Evolutionary conservation across 2,329 filamentous ascomycete genomes (phyloP), one percentile per base, ranked within the genome.

Genomic region (Apiospora aurea): DNA sequence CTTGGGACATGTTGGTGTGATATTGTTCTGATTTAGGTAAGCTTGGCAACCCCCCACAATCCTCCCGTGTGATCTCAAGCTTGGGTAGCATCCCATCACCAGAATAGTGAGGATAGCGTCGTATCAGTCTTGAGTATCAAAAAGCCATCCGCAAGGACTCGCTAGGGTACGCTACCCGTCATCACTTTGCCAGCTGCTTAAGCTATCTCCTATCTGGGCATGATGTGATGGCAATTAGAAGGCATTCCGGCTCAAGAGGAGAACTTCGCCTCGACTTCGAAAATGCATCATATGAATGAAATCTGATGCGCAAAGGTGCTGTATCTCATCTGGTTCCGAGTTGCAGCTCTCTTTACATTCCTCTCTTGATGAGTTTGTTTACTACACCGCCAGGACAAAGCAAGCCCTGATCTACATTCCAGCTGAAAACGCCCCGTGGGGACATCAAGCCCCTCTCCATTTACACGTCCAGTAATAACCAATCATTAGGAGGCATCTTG

Each of bases 351-450:
- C n/a, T 14, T 3, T 29, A 5, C 2, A 53, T 53, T 53, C 49
- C 49, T 26, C 14, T 26, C 11, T 8, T 11, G 2, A 16, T 4
- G 29, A 38, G 29, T 57, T 49, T n/a, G 7, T 18, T 49, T n/a
- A 10, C 21, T 61, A 61, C 29, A 61, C 53, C 53, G 53, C 53
- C 34, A 34, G 13, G 18, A 64, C 29, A 21, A 64, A 64, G 34
- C 18, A 21, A 64, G n/a, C 41, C 13, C 18, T 11, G 57, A 41
- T 64, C 57, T n/a, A 10, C 57, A 64, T 41, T 41, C 57, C 29
- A 64, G 57, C 53, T 61, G 53, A 61, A 38, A 61, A 61, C 53
- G 53, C 53, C 53, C 29, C 53, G 53, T 61, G 53, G 53, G 53
- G 53, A 61, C 7, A 2, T 21, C 53, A 21, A 61, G 7, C n/a